A percentile compares a stretch with the other conserved stretches of the same genome.
These are phyloP conservation scores for Rhizomucor miehei DNA, from an alignment of 371 early-diverging fungal genomes.

Conservation along the genomic window DNA sequence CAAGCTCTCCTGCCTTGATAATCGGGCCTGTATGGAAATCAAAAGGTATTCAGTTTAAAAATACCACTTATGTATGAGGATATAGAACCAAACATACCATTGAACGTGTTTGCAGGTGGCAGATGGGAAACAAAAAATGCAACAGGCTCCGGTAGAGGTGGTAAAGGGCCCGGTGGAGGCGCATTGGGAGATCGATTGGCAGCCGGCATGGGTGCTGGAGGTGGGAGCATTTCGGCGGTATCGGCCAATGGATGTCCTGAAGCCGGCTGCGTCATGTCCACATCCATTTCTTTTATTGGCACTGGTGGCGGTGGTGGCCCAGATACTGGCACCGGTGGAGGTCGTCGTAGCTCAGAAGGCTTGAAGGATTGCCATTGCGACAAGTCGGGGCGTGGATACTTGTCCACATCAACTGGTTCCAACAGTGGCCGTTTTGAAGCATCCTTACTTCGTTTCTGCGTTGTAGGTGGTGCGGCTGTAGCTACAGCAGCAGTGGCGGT, in stretches of 20 bases:
- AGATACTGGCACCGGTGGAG: conserved; percentile 12
- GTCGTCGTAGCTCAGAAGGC: conserved; percentile 49
- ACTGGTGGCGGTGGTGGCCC: conserved; percentile 1
- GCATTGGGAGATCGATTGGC: conserved; percentile 4
- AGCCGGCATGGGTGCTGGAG: conserved; percentile 1
- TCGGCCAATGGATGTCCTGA: conserved; percentile 1
- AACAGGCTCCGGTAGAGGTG: conserved; percentile 52
- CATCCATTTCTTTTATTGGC: neutral
- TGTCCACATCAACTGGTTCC: conserved; percentile 70
- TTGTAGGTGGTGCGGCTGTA: conserved; percentile 7
- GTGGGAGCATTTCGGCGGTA: conserved; percentile 12
- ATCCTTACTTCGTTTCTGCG: conserved; percentile 24
- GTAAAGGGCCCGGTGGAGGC: conserved; percentile 8
- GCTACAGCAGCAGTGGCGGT: conserved; percentile 2
- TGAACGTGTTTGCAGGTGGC: conserved; percentile 49
- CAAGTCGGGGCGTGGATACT: conserved; percentile 78
- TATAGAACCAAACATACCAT: conserved; percentile 24
- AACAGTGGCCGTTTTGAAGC: conserved; percentile 46
- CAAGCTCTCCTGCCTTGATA: conserved; percentile 45
- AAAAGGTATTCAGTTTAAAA: neutral
- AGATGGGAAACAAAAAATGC: conserved; percentile 56
- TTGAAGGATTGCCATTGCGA: conserved; percentile 71
- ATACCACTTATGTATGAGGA: neutral
- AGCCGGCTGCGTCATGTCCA: neutral
- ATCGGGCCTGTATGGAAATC: conserved; percentile 26